Percentiles rank a stretch among this genome's conserved stretches.
Evolutionary conservation across 2,329 filamentous ascomycete genomes (phyloP).

Genomic region (Alternaria arbusti): DNA sequence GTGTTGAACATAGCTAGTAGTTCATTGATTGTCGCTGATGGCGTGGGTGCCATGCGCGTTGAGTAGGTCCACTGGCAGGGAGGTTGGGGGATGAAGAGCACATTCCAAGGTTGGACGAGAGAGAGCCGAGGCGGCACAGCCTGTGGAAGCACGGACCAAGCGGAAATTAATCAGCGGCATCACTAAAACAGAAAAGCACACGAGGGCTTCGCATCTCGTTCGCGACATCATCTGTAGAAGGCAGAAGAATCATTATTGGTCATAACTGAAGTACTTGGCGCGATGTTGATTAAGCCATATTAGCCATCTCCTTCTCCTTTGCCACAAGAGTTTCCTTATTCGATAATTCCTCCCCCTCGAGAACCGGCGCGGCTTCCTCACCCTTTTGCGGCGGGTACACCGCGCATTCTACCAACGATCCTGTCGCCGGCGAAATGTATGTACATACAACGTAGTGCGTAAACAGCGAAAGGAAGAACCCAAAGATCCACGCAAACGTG

Average conservation of each 20-base stretch:
- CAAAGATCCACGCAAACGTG: slow-evolving; percentile 53
- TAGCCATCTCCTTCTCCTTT: slow-evolving; percentile 34
- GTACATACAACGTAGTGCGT: slow-evolving; percentile 51
- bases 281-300: slow-evolving; percentile 15
- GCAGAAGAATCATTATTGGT: too few relatives aligned
- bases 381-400: slow-evolving; percentile 47
- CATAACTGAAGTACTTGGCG: not conserved
- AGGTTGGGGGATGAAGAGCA: not conserved
- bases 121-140: slow-evolving; percentile 10
- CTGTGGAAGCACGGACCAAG: slow-evolving; percentile 20
- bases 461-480: slow-evolving; percentile 45
- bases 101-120: slow-evolving; percentile 24
- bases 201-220: not conserved
- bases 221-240: not conserved
- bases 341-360: slow-evolving; percentile 31
- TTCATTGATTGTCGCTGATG: not conserved
- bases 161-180: slow-evolving; percentile 31
- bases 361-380: slow-evolving; percentile 25
- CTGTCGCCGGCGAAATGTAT: slow-evolving; percentile 47
- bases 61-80: not conserved
- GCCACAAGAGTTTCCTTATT: slow-evolving; percentile 26
- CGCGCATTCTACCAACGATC: slow-evolving; percentile 44
- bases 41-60: not conserved
- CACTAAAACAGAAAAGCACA: slow-evolving; percentile 22
- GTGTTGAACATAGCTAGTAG: not conserved